Conservation (phyloP, 2,329 filamentous ascomycete species). For the Trichophaea hybrida region DNA sequence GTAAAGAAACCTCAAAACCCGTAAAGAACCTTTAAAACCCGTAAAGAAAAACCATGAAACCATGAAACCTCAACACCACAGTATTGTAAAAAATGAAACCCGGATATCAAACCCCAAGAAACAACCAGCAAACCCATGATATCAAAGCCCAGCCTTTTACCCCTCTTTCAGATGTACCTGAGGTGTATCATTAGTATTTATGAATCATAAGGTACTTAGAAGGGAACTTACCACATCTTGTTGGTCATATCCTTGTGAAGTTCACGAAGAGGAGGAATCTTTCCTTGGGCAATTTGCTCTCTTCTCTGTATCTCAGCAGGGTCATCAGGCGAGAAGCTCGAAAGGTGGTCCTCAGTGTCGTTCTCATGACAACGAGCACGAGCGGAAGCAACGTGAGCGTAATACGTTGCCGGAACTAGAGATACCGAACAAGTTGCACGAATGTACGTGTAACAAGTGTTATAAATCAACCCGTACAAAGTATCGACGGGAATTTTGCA, state of each 20-base stretch:
- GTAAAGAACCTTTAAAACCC: no score
- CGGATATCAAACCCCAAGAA: no score
- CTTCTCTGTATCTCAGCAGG: not conserved
- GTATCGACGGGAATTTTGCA: constrained; percentile 50
- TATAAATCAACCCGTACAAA: constrained; percentile 79
- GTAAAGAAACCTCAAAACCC: no score
- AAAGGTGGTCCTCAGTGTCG: not conserved
- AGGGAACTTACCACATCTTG: not conserved
- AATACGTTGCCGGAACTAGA: constrained; percentile 75
- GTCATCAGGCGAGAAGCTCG: not conserved
- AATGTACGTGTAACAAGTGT: constrained; percentile 87
- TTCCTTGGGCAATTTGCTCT: not conserved
- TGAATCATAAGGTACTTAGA: no score
- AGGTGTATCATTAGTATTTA: no score
- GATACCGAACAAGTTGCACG: constrained; percentile 88
- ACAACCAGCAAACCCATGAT: no score
- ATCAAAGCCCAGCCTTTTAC: no score
- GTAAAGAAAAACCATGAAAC: no score
- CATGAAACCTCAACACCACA: no score
- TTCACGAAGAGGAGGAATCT: not conserved
- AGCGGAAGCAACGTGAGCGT: constrained; percentile 75
- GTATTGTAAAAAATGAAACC: no score
- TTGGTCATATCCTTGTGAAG: not conserved
- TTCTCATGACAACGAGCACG: constrained; percentile 63
- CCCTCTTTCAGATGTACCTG: no score